Evolutionary conservation across 2,329 filamentous ascomycete species (phyloP).

Genomic region (Penicillium sp.): DNA sequence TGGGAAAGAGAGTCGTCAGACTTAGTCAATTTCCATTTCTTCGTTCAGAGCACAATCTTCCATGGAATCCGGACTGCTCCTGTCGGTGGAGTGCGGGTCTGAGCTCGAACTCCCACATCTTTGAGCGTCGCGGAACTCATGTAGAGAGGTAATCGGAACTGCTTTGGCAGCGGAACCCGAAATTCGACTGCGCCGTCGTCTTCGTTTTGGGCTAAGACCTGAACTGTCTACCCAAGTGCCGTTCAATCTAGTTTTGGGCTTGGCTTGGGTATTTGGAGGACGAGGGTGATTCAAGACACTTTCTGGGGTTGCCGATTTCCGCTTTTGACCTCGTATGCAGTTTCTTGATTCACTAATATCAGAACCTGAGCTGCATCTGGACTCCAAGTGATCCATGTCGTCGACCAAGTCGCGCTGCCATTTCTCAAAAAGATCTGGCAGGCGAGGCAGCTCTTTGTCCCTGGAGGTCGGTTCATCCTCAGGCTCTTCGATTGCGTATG

Average conservation of each 20-base stretch:
- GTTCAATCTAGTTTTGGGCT: conserved; percentile 4
- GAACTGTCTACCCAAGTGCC: conserved; percentile 12
- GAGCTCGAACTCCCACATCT: conserved; percentile 20
- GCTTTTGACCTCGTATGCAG: conserved; percentile 31
- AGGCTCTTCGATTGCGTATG: conserved; percentile 39
- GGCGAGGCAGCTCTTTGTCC: conserved; percentile 8
- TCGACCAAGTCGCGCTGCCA: conserved; percentile 34
- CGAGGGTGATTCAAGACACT: conserved; percentile 1
- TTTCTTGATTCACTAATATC: conserved; percentile 2
- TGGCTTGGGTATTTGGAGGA: conserved; percentile 4
- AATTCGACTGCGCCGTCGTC: conserved; percentile 21
- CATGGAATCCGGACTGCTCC: conserved; percentile 10
- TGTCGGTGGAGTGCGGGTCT: conserved; percentile 19
- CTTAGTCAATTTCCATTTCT: conserved; percentile 35
- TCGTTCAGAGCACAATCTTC: conserved; percentile 18
- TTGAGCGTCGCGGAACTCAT: conserved; percentile 15
- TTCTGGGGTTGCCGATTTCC: conserved; percentile 27
- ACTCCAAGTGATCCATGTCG: conserved; percentile 30
- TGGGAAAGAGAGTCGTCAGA: neutral
- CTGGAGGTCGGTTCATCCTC: conserved; percentile 22
- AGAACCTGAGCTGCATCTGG: conserved; percentile 24
- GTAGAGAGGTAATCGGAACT: conserved; percentile 7
- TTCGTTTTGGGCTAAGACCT: conserved; percentile 24
- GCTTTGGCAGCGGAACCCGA: conserved; percentile 12
- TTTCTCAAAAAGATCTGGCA: conserved; percentile 21